Base-by-base conservation (phyloP, 805 yeast genomes). In the Jamesozyma rosinii region DNA sequence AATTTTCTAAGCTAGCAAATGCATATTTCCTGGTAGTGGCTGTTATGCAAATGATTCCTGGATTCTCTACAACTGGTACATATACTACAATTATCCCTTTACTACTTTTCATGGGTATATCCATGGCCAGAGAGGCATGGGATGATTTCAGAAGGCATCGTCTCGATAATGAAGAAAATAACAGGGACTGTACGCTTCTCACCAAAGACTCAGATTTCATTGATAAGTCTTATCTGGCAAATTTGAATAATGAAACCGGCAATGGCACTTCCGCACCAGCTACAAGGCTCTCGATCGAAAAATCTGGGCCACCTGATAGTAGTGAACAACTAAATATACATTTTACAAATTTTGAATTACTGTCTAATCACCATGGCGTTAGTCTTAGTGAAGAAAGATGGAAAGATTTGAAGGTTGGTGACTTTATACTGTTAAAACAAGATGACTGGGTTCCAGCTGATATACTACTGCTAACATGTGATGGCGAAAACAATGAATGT, bases 401-500 rank as follows among this genome's bases (percentile, higher is more conserved):
- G 98, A 82, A 79, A 50, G 68, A 87, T 49, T 57, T 92, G 14
- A 69, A 71, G 50, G 97, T 92, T n/a, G 98, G 99, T 15, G 92
- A 90, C 54, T 71, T 92, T 22, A 69, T 92, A 4, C 70, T 73
- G 45, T 66, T 92, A 17, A 65, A 73, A 38, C 83, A 80, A 49
- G 86, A 88, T 64, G 97, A 92, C 47, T 84, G 95, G 83, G 74
- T 90, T 5, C 98, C 99, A 0, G 96, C 97, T 0, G 99, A 92
- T 65, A 57, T 92, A 2, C 59, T 92, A 2, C 53, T 92, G 2
- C 57, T 92, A 35, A 74, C 89, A 1, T 77, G 87, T 2, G 74
- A 74, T 40, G 79, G 79, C 3, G 61, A 63, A 32, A 76, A 78
- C 32, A 74, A 73, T 48, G 88, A 82, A 33, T 75, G 79, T 44